Base-by-base conservation (phyloP, 169 alveolate genomes). In the Babesia ovis region DNA sequence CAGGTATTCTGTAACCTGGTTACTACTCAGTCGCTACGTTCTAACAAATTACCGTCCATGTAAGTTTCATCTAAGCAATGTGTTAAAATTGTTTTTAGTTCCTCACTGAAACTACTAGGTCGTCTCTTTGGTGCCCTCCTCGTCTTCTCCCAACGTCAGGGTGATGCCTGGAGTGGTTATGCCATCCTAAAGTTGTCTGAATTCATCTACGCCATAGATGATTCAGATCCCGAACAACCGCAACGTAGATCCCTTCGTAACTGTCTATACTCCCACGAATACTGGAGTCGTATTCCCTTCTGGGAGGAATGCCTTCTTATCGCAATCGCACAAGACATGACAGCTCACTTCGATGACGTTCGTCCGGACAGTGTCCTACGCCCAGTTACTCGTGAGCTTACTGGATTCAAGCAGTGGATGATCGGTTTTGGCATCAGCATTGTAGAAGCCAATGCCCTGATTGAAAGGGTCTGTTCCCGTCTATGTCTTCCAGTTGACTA, bases 261-360 rank as follows among this genome's bases (percentile, higher is more conserved):
- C 53, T 35, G 4, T 18, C 55, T 79, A 31, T 39, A 70, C 31
- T 22, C 75, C 3, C 71, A 79, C 60, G 68, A 70, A 37, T 79
- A 79, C 54, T 79, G 86, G 86, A 69, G 74, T 20, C 46, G 68
- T 6, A 79, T 56, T 29, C 34, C 74, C 23, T 79, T 79, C 54
- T 79, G 86, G 86, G 86, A 79, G 69, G 86, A 79, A 56, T 79
- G 86, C 45, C 62, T 79, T 14, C 35, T 60, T n/a, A 79, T 79
- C 18, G 59, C 61, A 8, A 50, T 79, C 14, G 64, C 86, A 12
- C 68, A 64, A 55, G 86, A 79, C 42, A 32, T 79, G 53, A 46
- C 61, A 42, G 76, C 83, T 4, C 25, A 57, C n/a, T 68, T 79
- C 46, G 86, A 79, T 46, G 73, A 54, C 32, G 35, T 34, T 14